These are phyloP conservation scores for Rutstroemia sydowiana DNA, from an alignment of 2,329 filamentous ascomycete species.

Conservation along the genomic window DNA sequence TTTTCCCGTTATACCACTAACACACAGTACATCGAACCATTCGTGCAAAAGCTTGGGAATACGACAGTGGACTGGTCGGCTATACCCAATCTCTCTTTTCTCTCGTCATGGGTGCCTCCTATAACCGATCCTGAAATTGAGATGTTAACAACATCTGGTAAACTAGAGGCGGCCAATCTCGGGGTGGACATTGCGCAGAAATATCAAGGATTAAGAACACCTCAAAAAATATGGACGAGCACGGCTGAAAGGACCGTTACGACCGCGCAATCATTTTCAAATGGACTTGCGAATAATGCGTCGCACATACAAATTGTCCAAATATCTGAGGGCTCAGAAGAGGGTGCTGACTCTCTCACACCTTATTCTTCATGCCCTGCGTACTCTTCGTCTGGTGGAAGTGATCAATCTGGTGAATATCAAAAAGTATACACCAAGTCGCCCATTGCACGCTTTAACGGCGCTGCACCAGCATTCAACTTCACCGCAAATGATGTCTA, in stretches of 20 bases:
- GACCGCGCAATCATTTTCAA: conserved; percentile 41
- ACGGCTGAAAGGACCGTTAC: conserved; percentile 44
- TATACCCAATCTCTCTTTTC: conserved; percentile 22
- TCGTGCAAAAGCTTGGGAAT: conserved; percentile 41
- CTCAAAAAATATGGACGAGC: conserved; percentile 43
- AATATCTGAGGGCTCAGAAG: conserved; percentile 39
- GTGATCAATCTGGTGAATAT: conserved; percentile 36
- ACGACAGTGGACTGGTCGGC: conserved; percentile 40
- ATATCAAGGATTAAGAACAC: conserved; percentile 34
- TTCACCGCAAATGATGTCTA: conserved; percentile 44
- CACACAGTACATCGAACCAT: conserved; percentile 43
- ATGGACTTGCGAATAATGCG: conserved; percentile 37
- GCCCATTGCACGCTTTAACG: conserved; percentile 40
- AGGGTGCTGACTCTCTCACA: conserved; percentile 45
- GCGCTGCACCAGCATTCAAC: conserved; percentile 41
- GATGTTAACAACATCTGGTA: conserved; percentile 23
- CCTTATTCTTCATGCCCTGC: conserved; percentile 46
- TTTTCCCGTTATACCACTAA: no score
- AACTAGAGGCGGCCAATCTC: conserved; percentile 22
- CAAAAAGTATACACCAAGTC: conserved; percentile 41
- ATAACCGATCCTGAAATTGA: conserved; percentile 24
- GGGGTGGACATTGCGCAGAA: conserved; percentile 25
- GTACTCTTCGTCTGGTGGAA: conserved; percentile 42
- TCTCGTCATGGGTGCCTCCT: conserved; percentile 23
- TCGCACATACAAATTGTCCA: conserved; percentile 37